Evolutionary conservation across 2,329 filamentous ascomycete species (phyloP), one percentile per base, ranked within the genome.

Genomic region (Aspergillus felis): DNA sequence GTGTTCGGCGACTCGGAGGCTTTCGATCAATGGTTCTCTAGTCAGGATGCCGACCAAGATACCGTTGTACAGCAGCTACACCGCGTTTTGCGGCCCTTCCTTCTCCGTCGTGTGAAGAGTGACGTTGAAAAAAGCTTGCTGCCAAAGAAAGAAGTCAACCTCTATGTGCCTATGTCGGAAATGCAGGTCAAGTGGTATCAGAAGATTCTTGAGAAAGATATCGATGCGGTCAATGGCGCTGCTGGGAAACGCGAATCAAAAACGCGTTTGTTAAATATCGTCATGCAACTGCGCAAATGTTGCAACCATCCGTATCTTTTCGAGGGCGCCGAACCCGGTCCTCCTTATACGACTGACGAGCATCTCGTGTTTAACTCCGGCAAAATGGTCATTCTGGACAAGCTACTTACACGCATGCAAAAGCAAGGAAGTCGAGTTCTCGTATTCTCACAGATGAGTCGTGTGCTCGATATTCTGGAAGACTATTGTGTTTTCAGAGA

Each of bases 131-230:
- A 99, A 83, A 97, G 93, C 71, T 80, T 99, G 60, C 78, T 97
- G 53, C 94, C 94, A 2, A 99, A 99, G 82, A 97, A 97, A 75
- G 94, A 99, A 74, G 80, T 97, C 69, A 99, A 99, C 64, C 78
- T 99, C 28, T 99, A 97, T 71, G 88, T 99, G 64, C 94, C 93
- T 64, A 97, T 99, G 93, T 92, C 94, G 0, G 92, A 97, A 57
- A 99, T 99, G 94, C 94, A 99, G 74, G 85, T 97, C 65, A 96
- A 94, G 71, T 99, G 94, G 93, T 99, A 99, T 72, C 90, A 96
- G 75, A 97, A 97, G 79, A 99, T 99, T 66, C 81, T 99, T 3
- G 94, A 99, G 71, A 99, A 97, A 78, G 94, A 99, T 69, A 99
- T 99, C 61, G 94, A 99, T 74, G 94, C 94, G 14, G 93, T 99